Evolutionary conservation across 192 early-diverging fungal genomes (phyloP), one percentile per base, ranked within the genome.

Genomic region (Phycomyces blakesleeanus): DNA sequence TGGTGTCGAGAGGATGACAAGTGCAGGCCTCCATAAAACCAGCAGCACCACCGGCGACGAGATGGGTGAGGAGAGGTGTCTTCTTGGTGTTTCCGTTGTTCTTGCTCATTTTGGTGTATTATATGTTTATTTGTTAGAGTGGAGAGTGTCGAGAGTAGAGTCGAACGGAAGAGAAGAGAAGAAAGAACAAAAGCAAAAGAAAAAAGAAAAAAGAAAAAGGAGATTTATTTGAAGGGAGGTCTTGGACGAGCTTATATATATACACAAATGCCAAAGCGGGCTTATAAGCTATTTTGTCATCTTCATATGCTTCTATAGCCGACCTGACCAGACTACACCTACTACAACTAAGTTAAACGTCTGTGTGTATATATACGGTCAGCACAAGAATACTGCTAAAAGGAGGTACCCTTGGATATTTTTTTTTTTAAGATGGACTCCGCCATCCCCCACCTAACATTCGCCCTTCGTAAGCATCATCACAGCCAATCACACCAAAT

Each of bases 1-100:
- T 94, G 16, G 96, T 98, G 75, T 98, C 96, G 40, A 98, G 79
- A 20, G 94, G 94, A 66, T 98, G 91, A 73, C 94, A 98, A 60
- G 83, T 85, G 55, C 91, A 78, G 15, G 94, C 89, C 73, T 98
- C 94, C 76, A 86, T 90, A 60, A 90, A 85, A n/a, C 94, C 96
- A 0, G 96, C 96, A 1, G 89, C 71, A 47, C 93, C 96, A 66
- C 94, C 96, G 4, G 93, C 91, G 38, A 95, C 61, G 57, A 96
- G 78, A 73, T 96, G 93, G 40, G 85, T 85, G 22, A 85, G 52
- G 34, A 69, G 55, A 55, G 67, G 67, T 11, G 67, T 69, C 21
- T 69, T 69, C 49, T 55, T 22, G 25, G 54, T 61, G n/a, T 20
- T 26, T 51, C 55, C 34, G 24, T 53, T 41, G 54, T 63, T 63